A percentile compares a stretch with the other conserved stretches of the same genome.
phyloP scores from a whole-genome alignment of 192 early-diverging fungal species.

The Gamsiella multidivaricata region DNA sequence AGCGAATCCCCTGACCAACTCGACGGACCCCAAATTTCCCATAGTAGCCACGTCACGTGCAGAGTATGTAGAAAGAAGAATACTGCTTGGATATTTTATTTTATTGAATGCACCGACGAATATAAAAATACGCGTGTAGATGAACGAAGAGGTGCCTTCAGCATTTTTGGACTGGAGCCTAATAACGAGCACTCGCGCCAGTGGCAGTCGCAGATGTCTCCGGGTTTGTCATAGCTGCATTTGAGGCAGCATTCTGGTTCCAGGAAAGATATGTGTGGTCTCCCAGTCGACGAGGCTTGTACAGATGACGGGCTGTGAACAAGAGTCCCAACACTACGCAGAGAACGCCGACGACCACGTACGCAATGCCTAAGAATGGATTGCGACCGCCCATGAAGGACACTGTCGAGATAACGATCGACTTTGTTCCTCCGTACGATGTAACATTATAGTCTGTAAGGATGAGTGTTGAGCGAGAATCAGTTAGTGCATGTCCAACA shows the following conservation, averaged over 20 bases:
- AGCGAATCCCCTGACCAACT: too few species aligned
- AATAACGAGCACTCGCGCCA: slow-evolving; percentile 34
- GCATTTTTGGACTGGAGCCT: not conserved
- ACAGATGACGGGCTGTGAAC: slow-evolving; percentile 91
- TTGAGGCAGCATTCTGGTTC: slow-evolving; percentile 68
- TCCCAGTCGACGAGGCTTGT: slow-evolving; percentile 95
- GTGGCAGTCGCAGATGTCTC: slow-evolving; percentile 37
- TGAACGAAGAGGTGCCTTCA: not conserved
- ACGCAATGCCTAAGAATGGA: slow-evolving; percentile 94
- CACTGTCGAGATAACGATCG: slow-evolving; percentile 91
- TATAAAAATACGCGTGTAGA: not conserved
- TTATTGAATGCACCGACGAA: too few species aligned
- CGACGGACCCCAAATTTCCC: too few species aligned
- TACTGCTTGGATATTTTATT: not conserved
- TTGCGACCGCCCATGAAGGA: slow-evolving; percentile 98
- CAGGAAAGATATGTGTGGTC: slow-evolving; percentile 97
- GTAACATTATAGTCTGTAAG: slow-evolving; percentile 83
- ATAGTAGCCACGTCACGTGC: too few species aligned
- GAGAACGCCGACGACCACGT: slow-evolving; percentile 91
- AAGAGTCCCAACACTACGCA: slow-evolving; percentile 90
- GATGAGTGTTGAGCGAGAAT: not conserved
- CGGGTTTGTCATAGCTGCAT: slow-evolving; percentile 30
- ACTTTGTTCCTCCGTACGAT: slow-evolving; percentile 94
- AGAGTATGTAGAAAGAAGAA: too few species aligned
- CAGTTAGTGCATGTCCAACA: not conserved